These are phyloP conservation scores for Vicia sativa DNA, from an alignment of 306 rosid genomes.

Conservation along the genomic window DNA sequence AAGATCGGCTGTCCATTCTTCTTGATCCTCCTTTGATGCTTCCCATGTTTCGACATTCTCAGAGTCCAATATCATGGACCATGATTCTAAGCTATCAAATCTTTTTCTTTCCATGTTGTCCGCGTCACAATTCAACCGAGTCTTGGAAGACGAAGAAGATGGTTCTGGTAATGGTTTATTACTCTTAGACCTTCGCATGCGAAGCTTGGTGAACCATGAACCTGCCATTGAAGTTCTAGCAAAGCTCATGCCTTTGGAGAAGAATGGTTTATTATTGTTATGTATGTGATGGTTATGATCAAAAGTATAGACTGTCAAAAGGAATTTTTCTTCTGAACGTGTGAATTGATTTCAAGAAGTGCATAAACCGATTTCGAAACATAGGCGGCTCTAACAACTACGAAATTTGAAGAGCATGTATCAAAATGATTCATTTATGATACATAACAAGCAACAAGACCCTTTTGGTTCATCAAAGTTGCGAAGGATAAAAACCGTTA, in stretches of 20 bases:
- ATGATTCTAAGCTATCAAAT: conserved; percentile 95
- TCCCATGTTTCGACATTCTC: conserved; percentile 98
- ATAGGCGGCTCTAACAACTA: conserved; percentile 53
- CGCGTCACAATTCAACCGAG: conserved; percentile 55
- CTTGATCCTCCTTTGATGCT: conserved; percentile 80
- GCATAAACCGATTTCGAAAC: conserved; percentile 84
- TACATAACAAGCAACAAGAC: conserved; percentile 25
- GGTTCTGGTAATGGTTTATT: conserved; percentile 63
- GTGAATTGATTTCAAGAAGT: conserved; percentile 73
- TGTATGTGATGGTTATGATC: not conserved
- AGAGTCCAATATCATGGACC: conserved; percentile 96
- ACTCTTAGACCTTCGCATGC: conserved; percentile 67
- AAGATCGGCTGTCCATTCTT: conserved; percentile 95
- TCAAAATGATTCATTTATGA: conserved; percentile 39
- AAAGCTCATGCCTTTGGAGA: conserved; percentile 16
- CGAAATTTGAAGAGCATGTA: conserved; percentile 35
- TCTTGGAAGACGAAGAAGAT: conserved; percentile 58
- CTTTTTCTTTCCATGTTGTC: conserved; percentile 84
- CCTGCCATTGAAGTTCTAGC: conserved; percentile 60
- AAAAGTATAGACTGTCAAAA: conserved; percentile 43
- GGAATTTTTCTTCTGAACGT: conserved; percentile 77
- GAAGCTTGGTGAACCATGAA: conserved; percentile 66
- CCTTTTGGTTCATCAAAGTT: conserved; percentile 43
- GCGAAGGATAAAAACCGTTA: conserved; percentile 25
- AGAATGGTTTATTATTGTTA: not conserved